Conservation (phyloP, 371 early-diverging fungal species). For the Mucor sp. region DNA sequence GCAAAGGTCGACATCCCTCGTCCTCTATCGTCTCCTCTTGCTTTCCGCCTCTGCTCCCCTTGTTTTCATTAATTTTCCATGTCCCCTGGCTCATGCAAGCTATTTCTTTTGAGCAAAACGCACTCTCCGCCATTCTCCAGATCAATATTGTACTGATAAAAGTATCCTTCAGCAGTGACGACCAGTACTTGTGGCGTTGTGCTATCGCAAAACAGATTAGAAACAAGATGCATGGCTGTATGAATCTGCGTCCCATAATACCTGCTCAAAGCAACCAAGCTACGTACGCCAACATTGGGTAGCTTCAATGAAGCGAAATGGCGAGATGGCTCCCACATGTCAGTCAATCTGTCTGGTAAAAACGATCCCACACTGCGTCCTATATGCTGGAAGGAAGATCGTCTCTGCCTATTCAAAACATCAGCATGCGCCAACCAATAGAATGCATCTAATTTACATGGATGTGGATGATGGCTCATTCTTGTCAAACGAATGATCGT, state of each 20-base stretch:
- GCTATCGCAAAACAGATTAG: conserved; percentile 23
- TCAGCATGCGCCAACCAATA: background rate
- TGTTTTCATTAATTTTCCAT: background rate
- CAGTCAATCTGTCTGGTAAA: conserved; percentile 84
- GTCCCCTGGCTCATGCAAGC: conserved; percentile 4
- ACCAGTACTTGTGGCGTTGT: conserved; percentile 86
- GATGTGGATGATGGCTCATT: background rate
- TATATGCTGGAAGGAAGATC: conserved; percentile 4
- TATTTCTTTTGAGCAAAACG: conserved; percentile 73
- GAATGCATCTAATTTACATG: background rate
- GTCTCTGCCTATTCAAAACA: background rate
- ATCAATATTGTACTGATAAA: conserved; percentile 90
- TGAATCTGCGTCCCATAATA: conserved; percentile 27
- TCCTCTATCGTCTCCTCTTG: background rate
- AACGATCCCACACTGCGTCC: conserved; percentile 69
- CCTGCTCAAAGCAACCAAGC: conserved; percentile 81
- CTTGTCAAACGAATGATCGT: background rate
- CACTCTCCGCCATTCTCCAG: conserved; percentile 92
- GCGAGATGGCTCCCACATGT: conserved; percentile 93
- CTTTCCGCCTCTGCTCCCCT: background rate
- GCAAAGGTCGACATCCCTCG: background rate
- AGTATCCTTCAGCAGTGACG: conserved; percentile 87
- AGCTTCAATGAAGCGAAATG: conserved; percentile 93
- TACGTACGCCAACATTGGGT: conserved; percentile 77
- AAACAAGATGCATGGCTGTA: background rate